Evolutionary conservation across 257 asterid genomes (phyloP).

Genomic region (Salvia miltiorrhiza): DNA sequence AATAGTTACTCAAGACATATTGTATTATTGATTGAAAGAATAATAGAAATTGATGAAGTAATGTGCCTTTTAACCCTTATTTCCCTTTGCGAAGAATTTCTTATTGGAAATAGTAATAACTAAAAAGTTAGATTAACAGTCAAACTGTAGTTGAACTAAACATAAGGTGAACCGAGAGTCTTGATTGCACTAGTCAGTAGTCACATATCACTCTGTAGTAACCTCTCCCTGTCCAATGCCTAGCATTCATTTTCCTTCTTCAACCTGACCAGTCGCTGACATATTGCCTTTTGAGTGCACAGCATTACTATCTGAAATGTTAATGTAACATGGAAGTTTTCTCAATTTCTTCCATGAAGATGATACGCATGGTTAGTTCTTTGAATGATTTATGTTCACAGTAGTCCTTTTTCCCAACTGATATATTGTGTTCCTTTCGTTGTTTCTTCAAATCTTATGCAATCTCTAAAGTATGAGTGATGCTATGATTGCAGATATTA

Average conservation of each 20-base stretch:
- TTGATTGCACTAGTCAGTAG: neutral
- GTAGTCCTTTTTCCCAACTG: neutral
- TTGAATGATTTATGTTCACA: neutral
- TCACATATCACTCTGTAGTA: neutral
- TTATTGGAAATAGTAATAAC: neutral
- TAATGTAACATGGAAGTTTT: neutral
- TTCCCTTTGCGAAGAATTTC: neutral
- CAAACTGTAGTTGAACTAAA: neutral
- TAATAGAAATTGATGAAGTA: neutral
- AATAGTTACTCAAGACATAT: neutral
- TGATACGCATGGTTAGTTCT: neutral
- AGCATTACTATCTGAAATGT: neutral
- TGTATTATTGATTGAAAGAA: neutral
- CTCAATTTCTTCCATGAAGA: neutral
- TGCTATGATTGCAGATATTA: conserved; percentile 62
- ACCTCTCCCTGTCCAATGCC: neutral
- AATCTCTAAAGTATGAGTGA: conserved; percentile 18
- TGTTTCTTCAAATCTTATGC: neutral
- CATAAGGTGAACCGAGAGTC: neutral
- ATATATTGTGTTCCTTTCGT: conserved; percentile 1
- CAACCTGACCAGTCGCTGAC: neutral
- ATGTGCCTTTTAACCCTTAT: neutral
- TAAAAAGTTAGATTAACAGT: neutral
- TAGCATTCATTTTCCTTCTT: neutral
- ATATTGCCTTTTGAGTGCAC: neutral